Percentiles rank a stretch among this genome's conserved stretches.
These are phyloP conservation scores for Auricularia cornea DNA, from an alignment of 768 basidiomycete species.

Conservation along the genomic window DNA sequence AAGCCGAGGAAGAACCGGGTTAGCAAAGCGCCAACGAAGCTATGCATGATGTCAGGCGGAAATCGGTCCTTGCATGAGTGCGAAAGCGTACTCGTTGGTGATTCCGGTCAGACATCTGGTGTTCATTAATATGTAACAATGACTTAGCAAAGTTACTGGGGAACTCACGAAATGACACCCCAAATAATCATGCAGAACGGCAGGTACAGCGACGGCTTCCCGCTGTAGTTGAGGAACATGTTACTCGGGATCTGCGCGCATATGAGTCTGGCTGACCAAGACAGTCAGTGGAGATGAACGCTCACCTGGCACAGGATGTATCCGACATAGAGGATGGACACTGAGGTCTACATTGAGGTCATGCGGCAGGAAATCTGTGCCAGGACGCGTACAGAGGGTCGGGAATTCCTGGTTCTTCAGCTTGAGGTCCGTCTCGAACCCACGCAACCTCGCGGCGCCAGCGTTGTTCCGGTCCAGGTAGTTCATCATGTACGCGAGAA, in stretches of 20 bases:
- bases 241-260: conserved; percentile 35
- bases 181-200: conserved; percentile 61
- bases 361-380: neutral
- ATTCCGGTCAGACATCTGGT: conserved; percentile 32
- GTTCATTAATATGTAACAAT: conserved; percentile 23
- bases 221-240: conserved; percentile 60
- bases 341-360: neutral
- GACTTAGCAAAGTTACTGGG: conserved; percentile 21
- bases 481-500: conserved; percentile 31
- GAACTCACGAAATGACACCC: conserved; percentile 44
- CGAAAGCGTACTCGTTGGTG: conserved; percentile 27
- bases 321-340: conserved; percentile 1
- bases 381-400: conserved; percentile 30
- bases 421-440: conserved; percentile 60
- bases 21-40: conserved; percentile 55
- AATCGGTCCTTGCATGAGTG: neutral
- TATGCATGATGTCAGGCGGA: conserved; percentile 19
- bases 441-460: conserved; percentile 60
- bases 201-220: conserved; percentile 60
- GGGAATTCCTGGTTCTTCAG: conserved; percentile 56
- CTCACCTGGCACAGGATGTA: conserved; percentile 1
- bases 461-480: neutral
- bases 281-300: neutral
- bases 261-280: neutral
- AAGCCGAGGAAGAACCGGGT: conserved; percentile 74